phyloP scores from a whole-genome alignment of 1,139 yeast species.

The Suzukiozyma palmioleophila region DNA sequence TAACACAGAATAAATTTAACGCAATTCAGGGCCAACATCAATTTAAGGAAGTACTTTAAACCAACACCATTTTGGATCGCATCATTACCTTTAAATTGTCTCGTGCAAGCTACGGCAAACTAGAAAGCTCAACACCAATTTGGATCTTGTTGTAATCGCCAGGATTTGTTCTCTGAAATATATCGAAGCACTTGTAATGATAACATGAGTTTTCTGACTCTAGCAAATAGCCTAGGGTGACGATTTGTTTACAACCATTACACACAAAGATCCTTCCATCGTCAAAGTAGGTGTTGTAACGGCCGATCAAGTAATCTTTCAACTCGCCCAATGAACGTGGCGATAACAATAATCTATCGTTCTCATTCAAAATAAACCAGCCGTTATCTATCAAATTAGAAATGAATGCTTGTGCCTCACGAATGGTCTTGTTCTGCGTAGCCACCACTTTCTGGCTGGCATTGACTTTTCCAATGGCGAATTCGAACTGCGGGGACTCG shows the following conservation, averaged over 20 bases:
- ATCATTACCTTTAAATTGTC: too few relatives aligned
- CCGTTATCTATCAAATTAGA: conserved; percentile 44
- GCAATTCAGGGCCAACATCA: too few relatives aligned
- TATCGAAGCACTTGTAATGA: conserved; percentile 48
- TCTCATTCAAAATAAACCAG: conserved; percentile 39
- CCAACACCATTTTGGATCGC: too few relatives aligned
- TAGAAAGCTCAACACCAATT: conserved; percentile 19
- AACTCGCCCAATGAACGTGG: conserved; percentile 46
- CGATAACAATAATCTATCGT: conserved; percentile 32
- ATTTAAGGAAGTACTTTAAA: too few relatives aligned
- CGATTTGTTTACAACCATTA: conserved; percentile 50
- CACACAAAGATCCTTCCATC: conserved; percentile 46
- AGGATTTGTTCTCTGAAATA: conserved; percentile 21
- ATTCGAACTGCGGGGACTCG: conserved; percentile 20
- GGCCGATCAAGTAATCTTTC: conserved; percentile 37
- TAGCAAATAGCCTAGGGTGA: conserved; percentile 50
- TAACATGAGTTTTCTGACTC: conserved; percentile 32
- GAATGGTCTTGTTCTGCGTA: conserved; percentile 19
- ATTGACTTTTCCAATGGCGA: conserved; percentile 24
- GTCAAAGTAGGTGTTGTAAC: conserved; percentile 25
- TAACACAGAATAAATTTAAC: too few relatives aligned
- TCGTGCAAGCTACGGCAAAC: conserved; percentile 1
- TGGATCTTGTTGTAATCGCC: conserved; percentile 8
- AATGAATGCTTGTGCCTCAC: conserved; percentile 35
- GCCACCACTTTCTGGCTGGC: conserved; percentile 25